These are phyloP conservation scores for Gillenia trifoliata DNA, from an alignment of 306 rosid species.

Conservation along the genomic window DNA sequence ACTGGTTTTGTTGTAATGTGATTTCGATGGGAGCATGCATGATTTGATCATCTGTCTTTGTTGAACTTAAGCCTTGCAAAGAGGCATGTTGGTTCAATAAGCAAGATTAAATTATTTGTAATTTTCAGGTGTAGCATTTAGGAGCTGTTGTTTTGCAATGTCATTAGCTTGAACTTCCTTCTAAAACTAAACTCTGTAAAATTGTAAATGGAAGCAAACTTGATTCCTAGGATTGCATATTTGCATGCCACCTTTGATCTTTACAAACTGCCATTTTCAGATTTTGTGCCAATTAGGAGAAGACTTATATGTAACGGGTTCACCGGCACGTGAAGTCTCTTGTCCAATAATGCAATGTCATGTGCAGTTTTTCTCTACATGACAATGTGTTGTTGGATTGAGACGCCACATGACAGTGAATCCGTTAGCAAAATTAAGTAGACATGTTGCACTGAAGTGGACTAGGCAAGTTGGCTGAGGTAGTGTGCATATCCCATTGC, in stretches of 20 bases:
- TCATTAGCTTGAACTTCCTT: background rate
- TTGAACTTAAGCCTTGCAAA: constrained; percentile 9
- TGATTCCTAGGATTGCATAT: background rate
- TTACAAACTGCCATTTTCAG: background rate
- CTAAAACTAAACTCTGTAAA: background rate
- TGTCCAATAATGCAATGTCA: too few species aligned
- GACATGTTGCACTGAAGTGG: background rate
- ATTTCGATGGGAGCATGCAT: background rate
- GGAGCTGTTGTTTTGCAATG: background rate
- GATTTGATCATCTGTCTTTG: background rate
- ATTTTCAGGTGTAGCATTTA: background rate
- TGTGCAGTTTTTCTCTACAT: too few species aligned
- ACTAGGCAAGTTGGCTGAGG: background rate
- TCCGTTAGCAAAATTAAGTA: background rate
- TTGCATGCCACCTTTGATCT: background rate
- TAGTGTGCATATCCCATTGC: too few species aligned
- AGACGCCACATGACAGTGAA: too few species aligned
- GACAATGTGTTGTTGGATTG: too few species aligned
- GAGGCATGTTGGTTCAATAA: constrained; percentile 5
- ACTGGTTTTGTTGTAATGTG: background rate
- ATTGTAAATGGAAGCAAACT: background rate
- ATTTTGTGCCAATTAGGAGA: background rate
- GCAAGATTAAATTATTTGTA: background rate
- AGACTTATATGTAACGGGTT: too few species aligned
- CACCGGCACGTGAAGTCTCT: too few species aligned